Base-by-base conservation (phyloP, 495 filamentous ascomycete genomes). In the Coniosporium apollinis region DNA sequence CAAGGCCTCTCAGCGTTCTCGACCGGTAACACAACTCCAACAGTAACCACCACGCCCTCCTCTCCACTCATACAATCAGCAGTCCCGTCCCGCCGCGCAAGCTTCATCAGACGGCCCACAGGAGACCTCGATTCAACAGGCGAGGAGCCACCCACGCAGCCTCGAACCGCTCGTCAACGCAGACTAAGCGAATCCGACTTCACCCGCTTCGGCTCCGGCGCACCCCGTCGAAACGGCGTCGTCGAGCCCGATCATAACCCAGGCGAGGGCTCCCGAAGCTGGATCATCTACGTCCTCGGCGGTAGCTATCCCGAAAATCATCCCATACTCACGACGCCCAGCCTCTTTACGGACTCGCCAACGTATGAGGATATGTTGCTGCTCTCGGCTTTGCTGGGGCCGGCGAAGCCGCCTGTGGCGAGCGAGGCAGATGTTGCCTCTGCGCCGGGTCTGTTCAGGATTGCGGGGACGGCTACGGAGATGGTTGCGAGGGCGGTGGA, bases 351-450 rank as follows among this genome's bases (percentile, higher is more conserved):
- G 17, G 78, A 83, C 57, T 76, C 76, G 37, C 78, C 78, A 14
- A 79, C 78, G 1, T 82, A 83, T 43, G 78, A 83, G 53, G 78
- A 83, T 45, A 82, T 83, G 78, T 67, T 81, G 33, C 54, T 83
- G 19, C 60, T 83, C 3, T 79, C 74, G 11, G 75, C 74, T 9
- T 62, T 83, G 19, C 57, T 83, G 19, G 79, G 78, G 0, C 78
- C 78, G 22, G 78, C 71, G 3, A 83, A 82, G 43, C 76, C 76
- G 2, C 77, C 77, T 3, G 78, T 83, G 31, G 78, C 78, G 17
- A 68, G 63, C 37, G 65, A 69, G 35, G 70, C 71, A 29, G 79
- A 82, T 41, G 62, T 83, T 25, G 70, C 67, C 22, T 65, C 68
- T 16, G 74, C 78, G 11, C 69, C 69, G 10, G 78, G 78, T 15